phyloP scores from a whole-genome alignment of 2,329 filamentous ascomycete genomes.

The Thermothelomyces thermophilus region DNA sequence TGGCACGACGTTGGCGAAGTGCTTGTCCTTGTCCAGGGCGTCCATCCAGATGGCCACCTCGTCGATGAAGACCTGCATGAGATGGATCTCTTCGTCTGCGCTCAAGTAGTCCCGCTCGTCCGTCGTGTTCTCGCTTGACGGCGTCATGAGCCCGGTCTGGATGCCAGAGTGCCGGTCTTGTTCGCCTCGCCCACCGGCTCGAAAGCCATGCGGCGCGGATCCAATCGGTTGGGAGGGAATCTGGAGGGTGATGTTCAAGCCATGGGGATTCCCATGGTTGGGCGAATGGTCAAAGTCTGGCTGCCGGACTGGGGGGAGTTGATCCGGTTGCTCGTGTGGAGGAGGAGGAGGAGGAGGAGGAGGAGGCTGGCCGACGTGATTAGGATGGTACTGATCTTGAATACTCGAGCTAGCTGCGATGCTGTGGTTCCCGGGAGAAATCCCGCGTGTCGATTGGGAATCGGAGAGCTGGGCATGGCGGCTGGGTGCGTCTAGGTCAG shows the following conservation, averaged over 20 bases:
- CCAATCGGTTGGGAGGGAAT: constrained; percentile 24
- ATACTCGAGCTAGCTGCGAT: background rate
- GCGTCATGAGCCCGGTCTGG: constrained; percentile 34
- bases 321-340: background rate
- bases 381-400: constrained; percentile 1
- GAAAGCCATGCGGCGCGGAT: constrained; percentile 22
- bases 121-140: constrained; percentile 34
- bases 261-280: constrained; percentile 32
- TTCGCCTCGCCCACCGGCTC: constrained; percentile 23
- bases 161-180: constrained; percentile 29
- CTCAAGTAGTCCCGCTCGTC: constrained; percentile 57
- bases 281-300: no score
- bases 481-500: constrained; percentile 21
- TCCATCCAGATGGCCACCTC: constrained; percentile 95
- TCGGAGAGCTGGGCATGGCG: background rate
- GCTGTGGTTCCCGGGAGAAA: background rate
- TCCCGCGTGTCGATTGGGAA: background rate
- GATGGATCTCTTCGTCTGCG: constrained; percentile 71
- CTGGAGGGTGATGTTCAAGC: constrained; percentile 35
- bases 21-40: constrained; percentile 74
- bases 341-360: no score
- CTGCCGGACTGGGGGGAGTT: background rate
- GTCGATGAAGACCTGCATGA: constrained; percentile 88
- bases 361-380: constrained; percentile 14
- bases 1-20: constrained; percentile 80